A percentile compares a stretch with the other conserved stretches of the same genome.
These are phyloP conservation scores for Aspergillus ochraceoroseus DNA, from an alignment of 2,329 filamentous ascomycete species.

Conservation along the genomic window DNA sequence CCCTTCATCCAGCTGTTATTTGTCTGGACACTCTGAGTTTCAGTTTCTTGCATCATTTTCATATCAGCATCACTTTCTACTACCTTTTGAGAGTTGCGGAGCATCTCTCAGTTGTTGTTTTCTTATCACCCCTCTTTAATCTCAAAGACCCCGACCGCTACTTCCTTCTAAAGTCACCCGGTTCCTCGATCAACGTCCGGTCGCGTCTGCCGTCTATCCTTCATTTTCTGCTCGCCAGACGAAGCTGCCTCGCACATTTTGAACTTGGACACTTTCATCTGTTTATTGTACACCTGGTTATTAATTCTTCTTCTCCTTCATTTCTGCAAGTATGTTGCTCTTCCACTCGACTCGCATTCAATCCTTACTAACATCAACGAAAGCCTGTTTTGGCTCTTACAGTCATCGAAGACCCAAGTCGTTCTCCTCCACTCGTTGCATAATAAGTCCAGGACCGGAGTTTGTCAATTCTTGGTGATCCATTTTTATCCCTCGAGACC, in stretches of 20 bases:
- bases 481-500: constrained; percentile 20
- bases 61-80: constrained; percentile 21
- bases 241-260: constrained; percentile 12
- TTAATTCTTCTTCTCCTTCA: constrained; percentile 19
- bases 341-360: neutral
- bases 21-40: constrained; percentile 12
- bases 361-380: constrained; percentile 11
- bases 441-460: constrained; percentile 11
- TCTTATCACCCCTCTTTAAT: constrained; percentile 20
- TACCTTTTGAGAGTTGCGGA: constrained; percentile 35
- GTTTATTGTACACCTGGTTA: constrained; percentile 21
- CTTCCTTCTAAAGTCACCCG: constrained; percentile 22
- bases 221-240: constrained; percentile 10
- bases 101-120: constrained; percentile 29
- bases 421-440: constrained; percentile 16
- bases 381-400: constrained; percentile 2
- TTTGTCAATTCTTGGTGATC: constrained; percentile 16
- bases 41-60: too few species aligned
- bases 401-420: constrained; percentile 7
- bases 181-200: constrained; percentile 20
- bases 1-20: constrained; percentile 12
- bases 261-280: constrained; percentile 13
- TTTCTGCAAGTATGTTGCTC: constrained; percentile 17
- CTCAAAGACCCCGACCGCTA: constrained; percentile 13
- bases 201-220: constrained; percentile 25